Conservation (phyloP, 192 early-diverging fungal species). For the Umbelopsis sp. region DNA sequence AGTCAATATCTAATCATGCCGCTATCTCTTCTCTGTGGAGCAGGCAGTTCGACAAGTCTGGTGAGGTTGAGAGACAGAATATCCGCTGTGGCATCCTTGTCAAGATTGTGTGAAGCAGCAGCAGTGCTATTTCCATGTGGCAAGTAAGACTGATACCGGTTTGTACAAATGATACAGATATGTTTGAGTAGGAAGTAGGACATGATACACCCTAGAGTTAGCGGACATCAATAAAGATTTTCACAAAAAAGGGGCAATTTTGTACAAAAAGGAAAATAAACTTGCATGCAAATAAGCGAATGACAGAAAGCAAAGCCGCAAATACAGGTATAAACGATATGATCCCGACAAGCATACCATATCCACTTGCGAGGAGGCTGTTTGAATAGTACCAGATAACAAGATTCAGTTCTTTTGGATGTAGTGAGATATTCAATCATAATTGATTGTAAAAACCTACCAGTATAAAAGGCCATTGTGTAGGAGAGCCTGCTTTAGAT, state of each 20-base stretch:
- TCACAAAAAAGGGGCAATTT: too few species aligned
- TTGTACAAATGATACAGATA: not conserved
- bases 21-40: constrained; percentile 5
- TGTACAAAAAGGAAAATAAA: not conserved
- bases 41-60: not conserved
- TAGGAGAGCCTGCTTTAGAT: not conserved
- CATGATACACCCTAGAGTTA: not conserved
- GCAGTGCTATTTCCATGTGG: not conserved
- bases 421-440: not conserved
- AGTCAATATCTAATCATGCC: constrained; percentile 14
- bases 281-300: constrained; percentile 7
- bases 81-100: not conserved
- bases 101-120: not conserved
- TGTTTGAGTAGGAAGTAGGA: not conserved
- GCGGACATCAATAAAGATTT: not conserved
- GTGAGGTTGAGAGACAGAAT: not conserved
- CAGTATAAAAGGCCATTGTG: not conserved
- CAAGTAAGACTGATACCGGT: not conserved
- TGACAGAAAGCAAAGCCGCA: not conserved
- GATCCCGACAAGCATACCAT: not conserved
- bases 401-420: not conserved
- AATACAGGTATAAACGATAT: not conserved
- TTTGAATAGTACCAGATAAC: not conserved
- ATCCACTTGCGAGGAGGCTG: not conserved
- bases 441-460: not conserved